phyloP scores from a whole-genome alignment of 139 green algal genomes.

The Astrephomene gubernaculifera region DNA sequence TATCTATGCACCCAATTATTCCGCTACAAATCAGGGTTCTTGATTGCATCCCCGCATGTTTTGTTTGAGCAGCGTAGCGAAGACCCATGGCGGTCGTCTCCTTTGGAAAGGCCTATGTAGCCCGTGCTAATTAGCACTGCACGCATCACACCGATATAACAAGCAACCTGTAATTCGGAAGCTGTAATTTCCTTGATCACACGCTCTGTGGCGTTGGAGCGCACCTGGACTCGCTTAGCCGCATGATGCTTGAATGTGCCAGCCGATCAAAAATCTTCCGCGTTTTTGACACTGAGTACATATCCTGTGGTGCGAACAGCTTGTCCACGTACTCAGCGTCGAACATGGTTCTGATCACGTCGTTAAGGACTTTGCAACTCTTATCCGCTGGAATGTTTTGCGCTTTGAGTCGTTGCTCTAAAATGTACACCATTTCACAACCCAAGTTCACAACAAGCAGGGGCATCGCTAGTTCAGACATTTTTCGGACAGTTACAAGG shows the following conservation, averaged over 20 bases:
- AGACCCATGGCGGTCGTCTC: too few species aligned
- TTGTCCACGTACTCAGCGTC: constrained; percentile 66
- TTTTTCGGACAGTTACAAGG: too few species aligned
- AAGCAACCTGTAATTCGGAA: too few species aligned
- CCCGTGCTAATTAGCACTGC: too few species aligned
- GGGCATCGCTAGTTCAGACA: constrained; percentile 75
- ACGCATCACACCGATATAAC: too few species aligned
- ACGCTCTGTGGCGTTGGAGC: too few species aligned
- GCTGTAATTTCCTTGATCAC: too few species aligned
- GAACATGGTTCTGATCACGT: constrained; percentile 76
- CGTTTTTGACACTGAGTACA: constrained; percentile 67
- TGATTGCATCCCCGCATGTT: too few species aligned
- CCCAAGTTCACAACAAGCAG: constrained; percentile 78
- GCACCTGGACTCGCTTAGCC: constrained; percentile 57
- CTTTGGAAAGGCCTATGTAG: too few species aligned
- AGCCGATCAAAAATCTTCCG: constrained; percentile 78
- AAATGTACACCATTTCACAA: constrained; percentile 83
- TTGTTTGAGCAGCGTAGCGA: too few species aligned
- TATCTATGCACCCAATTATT: too few species aligned
- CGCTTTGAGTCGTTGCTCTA: constrained; percentile 81
- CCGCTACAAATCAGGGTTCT: too few species aligned
- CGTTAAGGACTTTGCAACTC: constrained; percentile 64
- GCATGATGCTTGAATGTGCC: constrained; percentile 85
- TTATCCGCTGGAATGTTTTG: constrained; percentile 77
- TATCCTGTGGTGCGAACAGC: constrained; percentile 72